Base-by-base conservation (phyloP, 345 rosid genomes). In the Eucalyptus victrix region DNA sequence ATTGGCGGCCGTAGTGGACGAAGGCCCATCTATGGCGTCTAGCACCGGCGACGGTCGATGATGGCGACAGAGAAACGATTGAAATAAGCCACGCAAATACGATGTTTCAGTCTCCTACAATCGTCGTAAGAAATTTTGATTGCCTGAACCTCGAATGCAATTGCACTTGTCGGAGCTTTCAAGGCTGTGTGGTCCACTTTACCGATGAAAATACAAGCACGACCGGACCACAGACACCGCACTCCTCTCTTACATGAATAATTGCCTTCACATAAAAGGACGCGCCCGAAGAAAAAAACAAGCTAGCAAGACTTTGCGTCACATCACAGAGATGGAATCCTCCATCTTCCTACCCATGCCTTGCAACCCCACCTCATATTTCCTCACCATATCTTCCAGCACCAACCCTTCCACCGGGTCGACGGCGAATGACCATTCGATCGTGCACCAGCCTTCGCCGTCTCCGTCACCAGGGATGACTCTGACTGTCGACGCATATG, bases 391-490 rank as follows among this genome's bases (percentile, higher is more conserved):
- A 88, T 92, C 94, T 40, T 91, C 95, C 80, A 93, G 18, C 7
- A 17, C 67, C 93, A 76, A 90, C 18, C 97, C 96, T 81, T 91
- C 91, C 87, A 96, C 94, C 0, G 97, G 97, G 91, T 96, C 93
- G 45, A 94, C 95, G 9, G 83, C 30, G 89, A 95, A 94, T 30
- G 88, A 87, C 97, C 99, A 95, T 86, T 94, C 94, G 60, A 97
- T 91, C 91, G 87, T 89, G 32, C 95, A 96, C n/a, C 95, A 95
- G 47, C 62, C 85, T 86, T 54, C 87, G 56, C 49, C 89, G 14
- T 56, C 92, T 30, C 88, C 87, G 6, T 28, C 92, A 13, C 11
- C 76, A 30, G 94, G 92, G 51, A 86, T 86, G 50, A 95, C 87
- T 92, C 90, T 89, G 62, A 96, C 89, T 86, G 93, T 95, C 8